Evolutionary conservation across 441 rosid species (phyloP).

Genomic region (Gossypium schwendimanii): DNA sequence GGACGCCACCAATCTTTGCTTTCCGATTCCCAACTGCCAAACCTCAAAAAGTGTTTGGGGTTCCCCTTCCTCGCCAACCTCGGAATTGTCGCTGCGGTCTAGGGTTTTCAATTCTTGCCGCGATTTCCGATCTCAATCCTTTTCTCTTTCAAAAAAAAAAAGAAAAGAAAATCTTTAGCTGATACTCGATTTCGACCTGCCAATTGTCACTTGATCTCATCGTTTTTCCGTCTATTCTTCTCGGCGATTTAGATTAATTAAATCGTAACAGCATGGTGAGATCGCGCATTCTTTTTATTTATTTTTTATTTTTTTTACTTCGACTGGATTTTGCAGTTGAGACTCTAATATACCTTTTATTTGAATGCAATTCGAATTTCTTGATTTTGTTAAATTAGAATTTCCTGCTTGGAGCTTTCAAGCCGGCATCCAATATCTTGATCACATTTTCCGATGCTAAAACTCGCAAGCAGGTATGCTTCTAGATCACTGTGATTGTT

Average conservation of each 20-base stretch:
- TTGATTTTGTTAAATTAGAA: conserved; percentile 36
- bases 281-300: not conserved
- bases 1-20: not conserved
- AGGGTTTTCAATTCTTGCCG: not conserved
- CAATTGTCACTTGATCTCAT: not conserved
- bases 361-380: not conserved
- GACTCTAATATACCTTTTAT: not conserved
- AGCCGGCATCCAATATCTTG: conserved; percentile 74
- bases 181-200: not conserved
- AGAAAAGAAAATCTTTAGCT: not conserved
- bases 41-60: not conserved
- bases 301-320: not conserved
- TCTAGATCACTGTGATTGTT: not conserved
- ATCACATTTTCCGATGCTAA: conserved; percentile 74
- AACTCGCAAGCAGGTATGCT: conserved; percentile 74
- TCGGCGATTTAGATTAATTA: not conserved
- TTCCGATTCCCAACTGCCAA: conserved; percentile 7
- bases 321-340: not conserved
- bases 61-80: conserved; percentile 11
- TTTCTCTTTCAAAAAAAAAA: not conserved
- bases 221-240: not conserved
- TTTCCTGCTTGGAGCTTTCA: conserved; percentile 90
- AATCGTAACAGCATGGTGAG: conserved; percentile 9
- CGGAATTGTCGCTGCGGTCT: not conserved
- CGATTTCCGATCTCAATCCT: not conserved